These are phyloP conservation scores for Fusarium globosum DNA, from an alignment of 2,329 filamentous ascomycete genomes.

Conservation along the genomic window DNA sequence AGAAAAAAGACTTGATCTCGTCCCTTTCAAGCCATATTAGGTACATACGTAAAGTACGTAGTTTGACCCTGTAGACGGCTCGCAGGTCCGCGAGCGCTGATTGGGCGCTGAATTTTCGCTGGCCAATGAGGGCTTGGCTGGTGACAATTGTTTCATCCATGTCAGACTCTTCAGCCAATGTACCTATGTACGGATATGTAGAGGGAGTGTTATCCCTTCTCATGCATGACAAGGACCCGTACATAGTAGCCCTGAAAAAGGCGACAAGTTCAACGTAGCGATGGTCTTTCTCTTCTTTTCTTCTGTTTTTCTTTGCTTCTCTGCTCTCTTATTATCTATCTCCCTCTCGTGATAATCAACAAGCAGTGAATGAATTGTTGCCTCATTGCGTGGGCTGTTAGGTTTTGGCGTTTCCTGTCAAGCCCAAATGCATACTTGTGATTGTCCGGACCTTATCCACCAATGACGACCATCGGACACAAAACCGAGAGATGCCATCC, in stretches of 20 bases:
- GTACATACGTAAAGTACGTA: background rate
- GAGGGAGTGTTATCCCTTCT: background rate
- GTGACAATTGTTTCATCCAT: background rate
- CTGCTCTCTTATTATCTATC: too few relatives aligned
- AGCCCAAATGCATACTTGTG: background rate
- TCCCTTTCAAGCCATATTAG: background rate
- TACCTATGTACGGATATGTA: background rate
- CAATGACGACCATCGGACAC: accelerated
- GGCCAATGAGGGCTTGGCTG: background rate
- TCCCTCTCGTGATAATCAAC: background rate
- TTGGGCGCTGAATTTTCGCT: accelerated
- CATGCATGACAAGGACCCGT: background rate
- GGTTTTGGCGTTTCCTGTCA: background rate
- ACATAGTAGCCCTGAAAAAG: background rate
- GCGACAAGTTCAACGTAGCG: accelerated
- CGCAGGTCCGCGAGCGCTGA: background rate
- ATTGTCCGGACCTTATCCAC: accelerated
- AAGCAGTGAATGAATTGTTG: background rate
- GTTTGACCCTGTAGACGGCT: background rate
- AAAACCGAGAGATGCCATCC: accelerated
- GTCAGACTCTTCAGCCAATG: too few relatives aligned
- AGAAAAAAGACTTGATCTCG: background rate
- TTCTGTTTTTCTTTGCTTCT: accelerated
- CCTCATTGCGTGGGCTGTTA: background rate
- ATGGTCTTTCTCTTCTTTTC: background rate